Evolutionary conservation across 1,139 yeast species (phyloP).

Genomic region (Yamadazyma taylorii): DNA sequence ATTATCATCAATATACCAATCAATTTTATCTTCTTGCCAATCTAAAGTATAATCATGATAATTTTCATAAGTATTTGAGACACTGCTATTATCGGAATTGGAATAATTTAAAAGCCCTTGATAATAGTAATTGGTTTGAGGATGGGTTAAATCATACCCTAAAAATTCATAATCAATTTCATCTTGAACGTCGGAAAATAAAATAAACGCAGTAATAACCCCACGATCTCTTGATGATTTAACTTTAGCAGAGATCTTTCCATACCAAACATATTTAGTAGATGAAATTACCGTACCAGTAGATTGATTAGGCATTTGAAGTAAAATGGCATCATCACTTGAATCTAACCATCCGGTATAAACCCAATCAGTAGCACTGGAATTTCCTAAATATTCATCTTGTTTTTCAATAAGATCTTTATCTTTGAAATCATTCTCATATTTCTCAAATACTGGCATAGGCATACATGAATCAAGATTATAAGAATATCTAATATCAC

Average conservation of each 20-base stretch:
- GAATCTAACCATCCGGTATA: conserved; percentile 68
- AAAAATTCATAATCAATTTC: conserved; percentile 88
- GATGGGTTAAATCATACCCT: conserved; percentile 65
- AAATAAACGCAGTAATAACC: conserved; percentile 82
- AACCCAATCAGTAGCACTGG: conserved; percentile 66
- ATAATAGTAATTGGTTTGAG: conserved; percentile 78
- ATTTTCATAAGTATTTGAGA: conserved; percentile 57
- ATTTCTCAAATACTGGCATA: conserved; percentile 42
- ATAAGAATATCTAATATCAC: conserved; percentile 69
- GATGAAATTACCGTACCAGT: conserved; percentile 83
- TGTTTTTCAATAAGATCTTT: conserved; percentile 27
- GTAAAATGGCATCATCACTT: conserved; percentile 51
- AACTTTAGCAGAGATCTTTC: conserved; percentile 66
- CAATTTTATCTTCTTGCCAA: conserved; percentile 73
- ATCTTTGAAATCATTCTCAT: conserved; percentile 37
- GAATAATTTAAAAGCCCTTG: conserved; percentile 72
- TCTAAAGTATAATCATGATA: conserved; percentile 80
- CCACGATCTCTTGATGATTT: conserved; percentile 78
- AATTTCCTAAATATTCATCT: conserved; percentile 65
- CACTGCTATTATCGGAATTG: conserved; percentile 49
- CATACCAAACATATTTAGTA: conserved; percentile 83
- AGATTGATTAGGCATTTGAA: conserved; percentile 81
- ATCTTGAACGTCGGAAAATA: conserved; percentile 83
- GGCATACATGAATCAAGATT: conserved; percentile 69
- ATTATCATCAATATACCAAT: conserved; percentile 76